These are phyloP conservation scores for Viola odorata DNA, from an alignment of 345 rosid species.

Conservation along the genomic window DNA sequence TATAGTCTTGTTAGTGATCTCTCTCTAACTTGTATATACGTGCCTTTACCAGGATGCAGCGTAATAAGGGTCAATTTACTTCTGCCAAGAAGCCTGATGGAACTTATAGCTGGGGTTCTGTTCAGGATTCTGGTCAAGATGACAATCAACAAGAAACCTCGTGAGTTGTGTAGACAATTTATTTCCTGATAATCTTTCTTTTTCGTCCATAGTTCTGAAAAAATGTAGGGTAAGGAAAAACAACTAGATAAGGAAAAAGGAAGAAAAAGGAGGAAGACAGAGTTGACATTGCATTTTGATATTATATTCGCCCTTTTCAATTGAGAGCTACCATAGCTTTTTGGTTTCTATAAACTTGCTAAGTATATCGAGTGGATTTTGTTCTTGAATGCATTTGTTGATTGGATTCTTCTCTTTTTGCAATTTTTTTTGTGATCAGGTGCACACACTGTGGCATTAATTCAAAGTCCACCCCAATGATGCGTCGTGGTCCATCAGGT, in stretches of 20 bases:
- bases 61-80: constrained; percentile 96
- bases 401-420: no score
- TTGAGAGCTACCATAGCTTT: no score
- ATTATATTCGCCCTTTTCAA: no score
- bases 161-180: constrained; percentile 41
- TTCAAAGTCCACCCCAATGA: constrained; percentile 91
- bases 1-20: not conserved
- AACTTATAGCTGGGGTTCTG: constrained; percentile 41
- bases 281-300: no score
- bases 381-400: no score
- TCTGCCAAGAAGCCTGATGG: constrained; percentile 77
- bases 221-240: no score
- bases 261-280: no score
- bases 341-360: no score
- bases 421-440: constrained; percentile 30
- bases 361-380: no score
- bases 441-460: constrained; percentile 87
- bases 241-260: no score
- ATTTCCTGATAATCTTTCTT: not conserved
- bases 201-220: no score
- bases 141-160: constrained; percentile 54
- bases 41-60: constrained; percentile 67
- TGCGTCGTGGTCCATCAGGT: constrained; percentile 98
- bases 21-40: not conserved
- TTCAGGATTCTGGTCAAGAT: constrained; percentile 70